Evolutionary conservation across 768 basidiomycete species (phyloP).

Genomic region (Daedaleopsis nitida): DNA sequence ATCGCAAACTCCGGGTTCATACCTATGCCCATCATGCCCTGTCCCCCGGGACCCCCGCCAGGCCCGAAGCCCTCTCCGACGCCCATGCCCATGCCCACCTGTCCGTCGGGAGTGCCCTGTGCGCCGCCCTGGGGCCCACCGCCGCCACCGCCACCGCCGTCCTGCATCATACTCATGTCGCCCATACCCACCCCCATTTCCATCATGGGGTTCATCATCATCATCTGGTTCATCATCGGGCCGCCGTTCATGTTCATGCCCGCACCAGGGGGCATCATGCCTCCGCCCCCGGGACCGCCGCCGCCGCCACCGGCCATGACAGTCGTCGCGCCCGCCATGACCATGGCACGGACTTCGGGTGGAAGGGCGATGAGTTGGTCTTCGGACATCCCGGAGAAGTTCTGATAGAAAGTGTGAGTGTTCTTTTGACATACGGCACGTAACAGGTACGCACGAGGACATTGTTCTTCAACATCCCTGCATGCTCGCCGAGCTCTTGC

Average conservation of each 20-base stretch:
- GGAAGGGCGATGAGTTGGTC: slow-evolving; percentile 78
- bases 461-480: slow-evolving; percentile 78
- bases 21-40: slow-evolving; percentile 70
- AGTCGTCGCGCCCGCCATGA: slow-evolving; percentile 78
- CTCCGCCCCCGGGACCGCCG: slow-evolving; percentile 41
- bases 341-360: slow-evolving; percentile 82
- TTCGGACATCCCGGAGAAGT: slow-evolving; percentile 81
- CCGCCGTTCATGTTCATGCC: slow-evolving; percentile 36
- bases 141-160: slow-evolving; percentile 21
- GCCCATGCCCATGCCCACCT: slow-evolving; percentile 37
- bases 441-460: slow-evolving; percentile 61
- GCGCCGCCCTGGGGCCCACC: slow-evolving; percentile 24
- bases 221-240: slow-evolving; percentile 39
- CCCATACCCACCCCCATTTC: slow-evolving; percentile 65
- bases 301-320: slow-evolving; percentile 70
- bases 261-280: slow-evolving; percentile 32
- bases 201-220: slow-evolving; percentile 73
- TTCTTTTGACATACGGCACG: not conserved
- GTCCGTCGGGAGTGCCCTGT: slow-evolving; percentile 25
- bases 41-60: slow-evolving; percentile 41
- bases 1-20: slow-evolving; percentile 71
- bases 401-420: slow-evolving; percentile 42
- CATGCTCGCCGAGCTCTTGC: slow-evolving; percentile 78
- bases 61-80: slow-evolving; percentile 36
- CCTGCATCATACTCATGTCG: slow-evolving; percentile 48